Conservation (phyloP, 2,329 filamentous ascomycete species). For the Dactylonectria estremocensis region DNA sequence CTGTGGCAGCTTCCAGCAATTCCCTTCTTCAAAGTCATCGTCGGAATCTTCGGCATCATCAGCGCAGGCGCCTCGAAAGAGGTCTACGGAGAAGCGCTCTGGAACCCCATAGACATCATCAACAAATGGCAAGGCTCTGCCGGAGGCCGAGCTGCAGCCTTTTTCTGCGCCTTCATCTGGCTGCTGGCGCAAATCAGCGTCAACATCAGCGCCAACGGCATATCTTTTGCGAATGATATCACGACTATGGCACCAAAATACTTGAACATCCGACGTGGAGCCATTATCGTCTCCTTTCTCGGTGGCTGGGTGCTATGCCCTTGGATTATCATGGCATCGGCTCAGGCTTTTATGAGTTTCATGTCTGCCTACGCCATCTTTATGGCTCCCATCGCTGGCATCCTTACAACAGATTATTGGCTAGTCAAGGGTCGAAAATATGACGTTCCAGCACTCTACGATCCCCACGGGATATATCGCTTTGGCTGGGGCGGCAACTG, state of each 20-base stretch:
- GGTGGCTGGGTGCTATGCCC: conserved; percentile 54
- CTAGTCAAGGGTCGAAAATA: conserved; percentile 54
- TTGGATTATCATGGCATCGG: conserved; percentile 54
- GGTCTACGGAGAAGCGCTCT: conserved; percentile 62
- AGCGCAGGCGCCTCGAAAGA: conserved; percentile 61
- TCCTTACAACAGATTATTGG: conserved; percentile 60
- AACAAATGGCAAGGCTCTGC: conserved; percentile 54
- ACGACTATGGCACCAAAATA: conserved; percentile 50
- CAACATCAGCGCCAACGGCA: conserved; percentile 50
- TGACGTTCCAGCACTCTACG: conserved; percentile 60
- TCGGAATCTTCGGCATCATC: conserved; percentile 63
- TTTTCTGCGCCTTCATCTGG: conserved; percentile 50
- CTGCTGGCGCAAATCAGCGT: conserved; percentile 58
- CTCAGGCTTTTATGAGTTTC: conserved; percentile 50
- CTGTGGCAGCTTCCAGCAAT: conserved; percentile 47
- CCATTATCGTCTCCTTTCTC: conserved; percentile 49
- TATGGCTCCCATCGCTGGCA: conserved; percentile 59
- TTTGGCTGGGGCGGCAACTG: conserved; percentile 53
- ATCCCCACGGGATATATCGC: conserved; percentile 58
- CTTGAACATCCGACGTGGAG: conserved; percentile 52
- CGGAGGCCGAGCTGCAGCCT: conserved; percentile 51
- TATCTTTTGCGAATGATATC: conserved; percentile 51
- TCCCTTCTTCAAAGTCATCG: conserved; percentile 62
- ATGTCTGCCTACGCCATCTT: conserved; percentile 54
- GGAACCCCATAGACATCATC: conserved; percentile 65